phyloP scores from a whole-genome alignment of 176 grass and related monocot species.

The Elaeis guineensis region DNA sequence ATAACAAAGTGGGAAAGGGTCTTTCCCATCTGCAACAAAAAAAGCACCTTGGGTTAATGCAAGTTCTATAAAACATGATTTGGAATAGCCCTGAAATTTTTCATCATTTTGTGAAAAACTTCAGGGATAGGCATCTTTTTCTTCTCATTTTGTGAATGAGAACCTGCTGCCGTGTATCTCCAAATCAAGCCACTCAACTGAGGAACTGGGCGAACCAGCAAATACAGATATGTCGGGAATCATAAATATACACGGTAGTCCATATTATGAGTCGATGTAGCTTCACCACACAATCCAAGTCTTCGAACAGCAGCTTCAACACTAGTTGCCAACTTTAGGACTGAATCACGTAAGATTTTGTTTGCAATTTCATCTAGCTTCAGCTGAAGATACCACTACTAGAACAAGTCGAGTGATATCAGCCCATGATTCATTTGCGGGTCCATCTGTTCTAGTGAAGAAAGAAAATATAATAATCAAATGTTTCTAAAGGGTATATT shows the following conservation, averaged over 20 bases:
- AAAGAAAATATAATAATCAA: neutral
- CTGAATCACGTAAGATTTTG: slow-evolving; percentile 78
- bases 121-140: too few relatives aligned
- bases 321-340: slow-evolving; percentile 72
- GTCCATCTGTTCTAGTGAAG: slow-evolving; percentile 54
- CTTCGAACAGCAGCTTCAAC: slow-evolving; percentile 77
- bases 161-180: too few relatives aligned
- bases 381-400: slow-evolving; percentile 78
- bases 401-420: slow-evolving; percentile 88
- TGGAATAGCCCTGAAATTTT: too few relatives aligned
- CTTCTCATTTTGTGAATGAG: too few relatives aligned
- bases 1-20: slow-evolving; percentile 76
- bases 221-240: too few relatives aligned
- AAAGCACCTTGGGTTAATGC: too few relatives aligned
- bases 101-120: too few relatives aligned
- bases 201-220: too few relatives aligned
- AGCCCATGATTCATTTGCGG: slow-evolving; percentile 89
- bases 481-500: neutral
- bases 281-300: slow-evolving; percentile 81
- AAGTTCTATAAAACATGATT: too few relatives aligned
- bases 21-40: slow-evolving; percentile 70
- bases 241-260: too few relatives aligned
- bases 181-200: too few relatives aligned
- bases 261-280: slow-evolving; percentile 7
- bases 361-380: slow-evolving; percentile 94